A percentile compares a stretch with the other conserved stretches of the same genome.
phyloP scores from a whole-genome alignment of 306 rosid genomes.

The Cucurbita argyrosperma region DNA sequence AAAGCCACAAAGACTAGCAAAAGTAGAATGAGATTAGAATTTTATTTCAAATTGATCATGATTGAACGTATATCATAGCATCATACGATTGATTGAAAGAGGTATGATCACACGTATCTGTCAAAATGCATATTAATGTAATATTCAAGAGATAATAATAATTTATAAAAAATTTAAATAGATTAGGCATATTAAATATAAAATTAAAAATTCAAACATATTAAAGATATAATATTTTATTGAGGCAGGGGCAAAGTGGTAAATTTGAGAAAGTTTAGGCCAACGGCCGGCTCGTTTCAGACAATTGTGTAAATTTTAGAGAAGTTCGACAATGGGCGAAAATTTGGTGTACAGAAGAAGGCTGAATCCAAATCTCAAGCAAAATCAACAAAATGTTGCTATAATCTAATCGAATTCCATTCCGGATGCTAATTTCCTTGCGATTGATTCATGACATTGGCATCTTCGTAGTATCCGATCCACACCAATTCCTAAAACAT shows the following conservation, averaged over 20 bases:
- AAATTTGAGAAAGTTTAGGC: not conserved
- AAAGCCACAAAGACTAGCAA: too few species aligned
- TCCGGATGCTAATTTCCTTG: not conserved
- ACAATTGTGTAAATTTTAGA: not conserved
- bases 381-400: not conserved
- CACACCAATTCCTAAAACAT: not conserved
- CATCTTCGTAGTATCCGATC: not conserved
- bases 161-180: too few species aligned
- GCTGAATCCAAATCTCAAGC: not conserved
- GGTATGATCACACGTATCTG: too few species aligned
- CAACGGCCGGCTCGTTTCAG: not conserved
- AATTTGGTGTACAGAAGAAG: not conserved
- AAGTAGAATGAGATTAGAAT: too few species aligned
- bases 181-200: too few species aligned
- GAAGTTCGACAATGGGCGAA: not conserved
- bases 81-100: too few species aligned
- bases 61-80: too few species aligned
- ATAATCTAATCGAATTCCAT: not conserved
- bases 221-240: too few species aligned
- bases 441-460: not conserved
- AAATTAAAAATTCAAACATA: too few species aligned
- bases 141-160: too few species aligned
- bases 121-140: too few species aligned
- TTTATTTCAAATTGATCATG: too few species aligned
- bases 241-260: not conserved